Conservation (phyloP, 768 basidiomycete species). For the Mrakia blollopis region DNA sequence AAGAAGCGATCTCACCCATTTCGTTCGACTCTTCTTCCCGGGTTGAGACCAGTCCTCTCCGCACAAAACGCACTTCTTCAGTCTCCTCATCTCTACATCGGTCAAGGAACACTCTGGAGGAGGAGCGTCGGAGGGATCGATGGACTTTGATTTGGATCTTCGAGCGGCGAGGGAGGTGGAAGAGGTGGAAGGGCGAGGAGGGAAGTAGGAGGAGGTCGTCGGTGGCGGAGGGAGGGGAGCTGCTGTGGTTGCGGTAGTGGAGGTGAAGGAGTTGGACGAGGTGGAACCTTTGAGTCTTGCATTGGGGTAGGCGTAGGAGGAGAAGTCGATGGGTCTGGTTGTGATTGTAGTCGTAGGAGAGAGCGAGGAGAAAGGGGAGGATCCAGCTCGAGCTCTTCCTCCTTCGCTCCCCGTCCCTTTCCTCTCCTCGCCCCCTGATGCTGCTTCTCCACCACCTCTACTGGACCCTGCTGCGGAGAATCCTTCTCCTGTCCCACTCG, state of each 20-base stretch:
- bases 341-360: not conserved
- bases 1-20: constrained; percentile 18
- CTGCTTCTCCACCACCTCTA: not conserved
- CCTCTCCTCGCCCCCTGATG: not conserved
- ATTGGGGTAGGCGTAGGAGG: not conserved
- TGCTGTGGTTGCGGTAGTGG: not conserved
- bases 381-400: not conserved
- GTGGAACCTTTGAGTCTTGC: not conserved
- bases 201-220: not conserved
- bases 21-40: not conserved
- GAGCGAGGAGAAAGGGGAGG: not conserved
- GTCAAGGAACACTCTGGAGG: constrained; percentile 7
- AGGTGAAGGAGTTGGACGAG: not conserved
- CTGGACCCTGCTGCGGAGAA: not conserved
- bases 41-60: constrained; percentile 20
- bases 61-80: constrained; percentile 26
- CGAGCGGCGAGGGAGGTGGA: constrained; percentile 1
- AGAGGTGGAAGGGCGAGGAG: not conserved
- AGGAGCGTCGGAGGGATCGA: not conserved
- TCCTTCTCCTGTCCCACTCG: constrained; percentile 8
- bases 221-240: too few relatives aligned
- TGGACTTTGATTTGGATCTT: not conserved
- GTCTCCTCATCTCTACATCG: constrained; percentile 5
- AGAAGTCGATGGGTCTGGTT: constrained; percentile 1
- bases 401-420: not conserved